Percentiles rank a stretch among this genome's conserved stretches.
phyloP scores from a whole-genome alignment of 164 flowering plant species.

The Vitis cinerea region DNA sequence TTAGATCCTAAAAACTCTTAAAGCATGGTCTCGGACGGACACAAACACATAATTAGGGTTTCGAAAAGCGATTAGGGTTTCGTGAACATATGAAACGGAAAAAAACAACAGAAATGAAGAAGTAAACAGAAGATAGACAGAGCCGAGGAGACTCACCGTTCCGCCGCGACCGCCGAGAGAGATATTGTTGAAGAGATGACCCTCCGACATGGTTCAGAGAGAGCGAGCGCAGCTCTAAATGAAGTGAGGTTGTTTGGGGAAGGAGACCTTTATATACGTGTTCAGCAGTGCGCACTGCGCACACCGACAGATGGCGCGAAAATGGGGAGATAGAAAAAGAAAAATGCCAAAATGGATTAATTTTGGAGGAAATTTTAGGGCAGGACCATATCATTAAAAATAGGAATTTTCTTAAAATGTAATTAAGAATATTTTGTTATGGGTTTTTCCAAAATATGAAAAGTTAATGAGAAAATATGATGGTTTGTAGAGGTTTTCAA shows the following conservation, averaged over 20 bases:
- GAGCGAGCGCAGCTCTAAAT: neutral
- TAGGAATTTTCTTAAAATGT: no score
- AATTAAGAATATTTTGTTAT: no score
- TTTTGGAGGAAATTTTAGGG: no score
- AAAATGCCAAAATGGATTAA: no score
- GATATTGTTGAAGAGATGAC: conserved; percentile 74
- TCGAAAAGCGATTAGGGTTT: conserved; percentile 11
- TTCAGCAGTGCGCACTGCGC: neutral
- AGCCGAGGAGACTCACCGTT: conserved; percentile 44
- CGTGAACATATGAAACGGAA: neutral
- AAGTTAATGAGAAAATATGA: no score
- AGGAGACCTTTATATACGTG: no score
- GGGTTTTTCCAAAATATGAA: no score
- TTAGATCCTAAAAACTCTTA: no score
- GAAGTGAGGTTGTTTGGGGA: neutral
- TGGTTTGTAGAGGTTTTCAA: no score
- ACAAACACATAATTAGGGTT: conserved; percentile 7
- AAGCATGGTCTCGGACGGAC: no score
- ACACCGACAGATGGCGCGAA: neutral
- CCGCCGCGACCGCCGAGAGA: conserved; percentile 93
- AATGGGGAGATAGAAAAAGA: neutral
- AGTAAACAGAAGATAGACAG: neutral
- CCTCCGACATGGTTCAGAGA: conserved; percentile 62
- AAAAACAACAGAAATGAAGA: neutral
- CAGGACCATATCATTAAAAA: no score